Evolutionary conservation across 1,284 basidiomycete genomes (phyloP), one percentile per base, ranked within the genome.

Genomic region (Cystobasidiaceae sp.): DNA sequence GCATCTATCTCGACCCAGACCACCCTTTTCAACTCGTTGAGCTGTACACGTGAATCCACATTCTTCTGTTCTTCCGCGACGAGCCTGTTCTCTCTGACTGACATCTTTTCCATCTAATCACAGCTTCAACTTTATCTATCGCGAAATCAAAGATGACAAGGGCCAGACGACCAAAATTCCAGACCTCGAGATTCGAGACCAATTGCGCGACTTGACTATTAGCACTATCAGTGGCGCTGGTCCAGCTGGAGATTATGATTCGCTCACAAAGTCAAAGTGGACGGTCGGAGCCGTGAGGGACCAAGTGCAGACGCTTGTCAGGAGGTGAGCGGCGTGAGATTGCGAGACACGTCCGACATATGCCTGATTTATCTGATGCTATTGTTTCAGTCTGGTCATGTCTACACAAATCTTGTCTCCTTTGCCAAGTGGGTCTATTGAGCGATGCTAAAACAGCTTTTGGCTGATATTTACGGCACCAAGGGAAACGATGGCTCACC

Each of bases 401-500:
- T 84, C 84, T 13, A 88, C 86, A 50, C 84, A 84, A 52, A 83
- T 85, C 54, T 87, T 90, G 84, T 87, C 90, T 60, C 78, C 81
- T 25, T 77, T 90, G 32, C 88, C 88, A 17, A 85, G 89, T 86
- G 74, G 63, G 82, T 71, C 37, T 19, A 5, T 34, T 3, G 1
- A 1, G 17, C 13, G 8, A 19, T 34, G 8, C 17, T 17, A 54
- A 37, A 37, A 3, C 25, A n/a, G 33, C 17, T 17, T 30, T 11
- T 3, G 28, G 41, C 33, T 23, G 45, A 55, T 55, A 30, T 2
- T 13, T 49, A 17, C 25, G 21, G 32, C n/a, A 50, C 28, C 33
- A 68, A 90, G 88, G 83, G 72, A 85, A 84, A 50, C 84, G 88
- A 33, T 91, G 82, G 73, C 87, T 87, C 23, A 87, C 85, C n/a